phyloP scores from a whole-genome alignment of 2,329 filamentous ascomycete species.

The Hypoxylon sp. region DNA sequence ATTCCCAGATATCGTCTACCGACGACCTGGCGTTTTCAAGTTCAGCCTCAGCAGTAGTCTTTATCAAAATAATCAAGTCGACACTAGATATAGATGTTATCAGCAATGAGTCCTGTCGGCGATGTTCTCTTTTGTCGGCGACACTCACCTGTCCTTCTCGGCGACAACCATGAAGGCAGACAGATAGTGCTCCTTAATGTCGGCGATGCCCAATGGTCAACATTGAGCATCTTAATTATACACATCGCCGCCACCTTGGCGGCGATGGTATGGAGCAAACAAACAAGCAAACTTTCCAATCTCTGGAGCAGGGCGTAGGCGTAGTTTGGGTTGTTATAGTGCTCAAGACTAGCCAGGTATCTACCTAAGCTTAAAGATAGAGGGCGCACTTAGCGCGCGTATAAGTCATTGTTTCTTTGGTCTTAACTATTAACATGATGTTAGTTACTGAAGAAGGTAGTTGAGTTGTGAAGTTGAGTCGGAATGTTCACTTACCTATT shows the following conservation, averaged over 20 bases:
- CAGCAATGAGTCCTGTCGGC: background rate
- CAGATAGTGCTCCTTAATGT: background rate
- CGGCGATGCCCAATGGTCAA: background rate
- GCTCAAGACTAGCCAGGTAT: background rate
- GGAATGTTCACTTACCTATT: background rate
- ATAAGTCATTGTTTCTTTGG: background rate
- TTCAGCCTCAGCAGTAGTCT: background rate
- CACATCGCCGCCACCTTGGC: background rate
- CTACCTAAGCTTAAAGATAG: background rate
- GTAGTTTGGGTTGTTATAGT: background rate
- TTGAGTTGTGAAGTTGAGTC: background rate
- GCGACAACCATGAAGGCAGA: background rate
- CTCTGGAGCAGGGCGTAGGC: background rate
- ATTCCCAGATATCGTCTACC: conserved; percentile 19
- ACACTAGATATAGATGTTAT: background rate
- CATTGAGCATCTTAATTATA: background rate
- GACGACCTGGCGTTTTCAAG: conserved; percentile 12
- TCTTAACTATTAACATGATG: background rate
- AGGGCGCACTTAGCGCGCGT: background rate
- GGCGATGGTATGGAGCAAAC: background rate
- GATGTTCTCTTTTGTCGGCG: background rate
- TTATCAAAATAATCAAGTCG: background rate
- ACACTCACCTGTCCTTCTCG: background rate
- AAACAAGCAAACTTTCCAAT: background rate
- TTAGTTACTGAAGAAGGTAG: background rate